Evolutionary conservation across 2,329 filamentous ascomycete genomes (phyloP), one percentile per base, ranked within the genome.

Genomic region (Neophaeococcomyces mojaviensis): DNA sequence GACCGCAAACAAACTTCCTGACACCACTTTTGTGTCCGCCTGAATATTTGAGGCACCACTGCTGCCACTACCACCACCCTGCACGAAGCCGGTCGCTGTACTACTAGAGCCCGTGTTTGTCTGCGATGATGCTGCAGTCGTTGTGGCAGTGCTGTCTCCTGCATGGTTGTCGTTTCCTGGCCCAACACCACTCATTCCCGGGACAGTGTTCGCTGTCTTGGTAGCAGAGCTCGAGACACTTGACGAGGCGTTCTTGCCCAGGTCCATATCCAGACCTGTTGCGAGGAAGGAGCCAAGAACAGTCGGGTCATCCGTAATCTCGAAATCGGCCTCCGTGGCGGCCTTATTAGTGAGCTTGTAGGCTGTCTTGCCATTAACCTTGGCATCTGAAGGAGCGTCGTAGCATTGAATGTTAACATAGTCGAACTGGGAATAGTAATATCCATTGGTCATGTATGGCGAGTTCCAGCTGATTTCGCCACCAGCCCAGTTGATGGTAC

Each of bases 401-500:
- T 86, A 97, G 81, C 92, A 98, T 55, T 88, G 70, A 30, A 97
- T 81, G n/a, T 72, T 76, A 49, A 98, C 79, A 45, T 88, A 79
- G 45, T 79, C 74, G 58, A 96, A 79, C 35, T 78, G 79, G 44
- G 88, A 85, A 63, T 84, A 96, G 73, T 92, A 95, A 74, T 96
- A 97, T 26, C 87, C 86, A 60, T 86, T 74, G 68, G 87, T 72
- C 73, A 97, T 90, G 66, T 94, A 86, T 16, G 74, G 70, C 54
- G 78, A 79, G 62, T 85, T 71, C 90, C 92, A 98, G 72, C 94
- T 77, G 53, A 98, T 90, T 43, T 77, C 69, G 58, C 92, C 92
- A 61, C 92, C 92, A 15, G 90, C 87, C 92, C 92, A 98, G 44
- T 82, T 74, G 54, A 95, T 78, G 28, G 92, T 97, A 46, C 92